phyloP scores from a whole-genome alignment of 1,139 yeast genomes.

The Debaryomyces subglobosus region DNA sequence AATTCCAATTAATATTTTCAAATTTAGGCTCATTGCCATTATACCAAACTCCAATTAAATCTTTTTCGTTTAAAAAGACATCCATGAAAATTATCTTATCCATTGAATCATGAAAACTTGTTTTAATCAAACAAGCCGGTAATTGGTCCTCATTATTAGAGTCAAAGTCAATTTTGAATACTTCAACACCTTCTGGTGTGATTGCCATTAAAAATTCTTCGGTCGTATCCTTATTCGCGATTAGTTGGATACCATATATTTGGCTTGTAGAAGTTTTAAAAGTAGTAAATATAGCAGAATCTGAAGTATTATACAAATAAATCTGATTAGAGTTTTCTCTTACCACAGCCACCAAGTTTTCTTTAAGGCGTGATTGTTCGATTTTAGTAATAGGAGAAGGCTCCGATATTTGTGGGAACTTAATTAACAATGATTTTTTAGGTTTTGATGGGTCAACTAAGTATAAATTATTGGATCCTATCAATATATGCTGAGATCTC shows the following conservation, averaged over 20 bases:
- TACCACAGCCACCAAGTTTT: slow-evolving; percentile 12
- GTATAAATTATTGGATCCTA: slow-evolving; percentile 16
- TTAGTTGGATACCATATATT: slow-evolving; percentile 9
- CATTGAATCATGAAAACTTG: slow-evolving; percentile 12
- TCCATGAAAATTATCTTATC: slow-evolving; percentile 16
- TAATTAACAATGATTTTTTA: slow-evolving; percentile 13
- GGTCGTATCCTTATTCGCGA: neutral
- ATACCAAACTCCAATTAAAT: slow-evolving; percentile 38
- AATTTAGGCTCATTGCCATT: slow-evolving; percentile 35
- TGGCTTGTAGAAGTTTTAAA: slow-evolving; percentile 9
- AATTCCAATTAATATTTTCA: slow-evolving; percentile 22
- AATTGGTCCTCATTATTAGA: slow-evolving; percentile 7
- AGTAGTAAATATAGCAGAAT: slow-evolving; percentile 7
- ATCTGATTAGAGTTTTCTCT: slow-evolving; percentile 9
- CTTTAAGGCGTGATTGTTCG: slow-evolving; percentile 12
- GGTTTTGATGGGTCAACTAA: slow-evolving; percentile 18
- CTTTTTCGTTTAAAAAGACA: slow-evolving; percentile 11
- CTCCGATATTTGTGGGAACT: slow-evolving; percentile 6
- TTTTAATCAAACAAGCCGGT: slow-evolving; percentile 15
- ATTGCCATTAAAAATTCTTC: slow-evolving; percentile 19
- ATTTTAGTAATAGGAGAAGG: slow-evolving; percentile 7
- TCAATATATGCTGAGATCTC: slow-evolving; percentile 14
- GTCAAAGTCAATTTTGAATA: slow-evolving; percentile 16
- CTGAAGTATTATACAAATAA: slow-evolving; percentile 12
- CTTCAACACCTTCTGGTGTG: slow-evolving; percentile 22